Conservation (phyloP, 2,329 filamentous ascomycete genomes). For the Catunica adiposa region DNA sequence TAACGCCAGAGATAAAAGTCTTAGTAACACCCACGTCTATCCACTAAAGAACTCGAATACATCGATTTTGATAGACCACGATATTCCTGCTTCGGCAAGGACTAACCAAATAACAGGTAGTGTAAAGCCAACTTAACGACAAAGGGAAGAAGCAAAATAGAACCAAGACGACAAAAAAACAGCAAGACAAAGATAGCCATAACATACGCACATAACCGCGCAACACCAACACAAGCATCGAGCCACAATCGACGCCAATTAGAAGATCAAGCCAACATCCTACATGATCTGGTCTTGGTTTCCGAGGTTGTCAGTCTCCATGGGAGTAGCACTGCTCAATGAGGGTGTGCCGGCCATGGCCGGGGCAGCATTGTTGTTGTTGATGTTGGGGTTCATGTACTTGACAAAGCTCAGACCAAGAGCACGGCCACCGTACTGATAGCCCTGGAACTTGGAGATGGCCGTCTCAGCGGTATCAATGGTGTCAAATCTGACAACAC, state of each 20-base stretch:
- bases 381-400: constrained; percentile 54
- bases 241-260: no score
- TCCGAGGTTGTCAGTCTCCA: constrained; percentile 68
- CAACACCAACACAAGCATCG: no score
- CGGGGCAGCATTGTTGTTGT: constrained; percentile 13
- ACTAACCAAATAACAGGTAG: background rate
- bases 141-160: background rate
- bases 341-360: constrained; percentile 1
- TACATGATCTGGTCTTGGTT: constrained; percentile 99
- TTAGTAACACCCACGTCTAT: background rate
- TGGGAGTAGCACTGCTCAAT: constrained; percentile 37
- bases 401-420: constrained; percentile 88
- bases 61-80: background rate
- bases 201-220: background rate
- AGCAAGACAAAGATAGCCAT: background rate
- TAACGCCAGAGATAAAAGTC: background rate
- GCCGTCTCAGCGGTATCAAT: constrained; percentile 77
- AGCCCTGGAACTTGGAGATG: constrained; percentile 93
- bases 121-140: background rate
- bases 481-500: constrained; percentile 86
- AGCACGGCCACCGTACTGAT: constrained; percentile 90
- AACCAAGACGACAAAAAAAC: background rate
- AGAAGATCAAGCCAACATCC: background rate
- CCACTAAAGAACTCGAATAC: background rate
- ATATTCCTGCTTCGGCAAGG: background rate